Base-by-base conservation (phyloP, 2,329 filamentous ascomycete species). In the Metarhizium guizhouense region DNA sequence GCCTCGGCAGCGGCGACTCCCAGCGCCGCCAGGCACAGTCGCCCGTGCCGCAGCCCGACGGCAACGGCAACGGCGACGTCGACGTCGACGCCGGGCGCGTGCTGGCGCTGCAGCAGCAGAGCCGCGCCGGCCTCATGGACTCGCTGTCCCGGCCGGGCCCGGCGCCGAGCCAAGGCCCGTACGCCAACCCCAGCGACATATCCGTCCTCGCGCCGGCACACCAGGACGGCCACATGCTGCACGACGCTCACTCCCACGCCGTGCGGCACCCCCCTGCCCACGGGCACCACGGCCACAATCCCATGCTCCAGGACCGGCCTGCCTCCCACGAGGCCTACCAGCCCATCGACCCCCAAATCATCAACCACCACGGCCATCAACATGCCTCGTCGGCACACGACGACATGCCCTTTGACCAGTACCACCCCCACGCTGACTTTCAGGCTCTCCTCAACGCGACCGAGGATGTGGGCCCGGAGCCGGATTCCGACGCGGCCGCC, bases 331-430 rank as follows among this genome's bases (percentile, higher is more conserved):
- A 62, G 36, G 58, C 67, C 29, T 79, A 78, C 63, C 77, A 81
- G 54, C 80, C 79, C 30, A 82, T 83, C 65, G 80, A 83, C 63
- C 80, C 80, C n/a, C 79, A 80, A 60, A 82, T 83, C 54, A 82
- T 82, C 61, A 76, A 70, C 29, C 64, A 67, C 42, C 66, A 61
- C 48, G 63, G 64, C 8, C 64, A 67, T 51, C 65, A 68, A 56
- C 64, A 66, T 53, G 60, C 50, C 20, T 14, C 40, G 51, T 54
- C 34, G 42, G 54, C 47, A 29, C 53, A 57, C 47, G 64, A 64
- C 10, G 68, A 74, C 56, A 64, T 63, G 49, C 61, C 69, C 25
- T 78, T 77, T 57, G 70, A 72, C 53, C 67, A 73, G 51, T 70
- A 72, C 60, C 66, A 72, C 55, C 63, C 72, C 3, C 74, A 79